These are phyloP conservation scores for Boletellus ananas DNA, from an alignment of 768 basidiomycete species.

Conservation along the genomic window DNA sequence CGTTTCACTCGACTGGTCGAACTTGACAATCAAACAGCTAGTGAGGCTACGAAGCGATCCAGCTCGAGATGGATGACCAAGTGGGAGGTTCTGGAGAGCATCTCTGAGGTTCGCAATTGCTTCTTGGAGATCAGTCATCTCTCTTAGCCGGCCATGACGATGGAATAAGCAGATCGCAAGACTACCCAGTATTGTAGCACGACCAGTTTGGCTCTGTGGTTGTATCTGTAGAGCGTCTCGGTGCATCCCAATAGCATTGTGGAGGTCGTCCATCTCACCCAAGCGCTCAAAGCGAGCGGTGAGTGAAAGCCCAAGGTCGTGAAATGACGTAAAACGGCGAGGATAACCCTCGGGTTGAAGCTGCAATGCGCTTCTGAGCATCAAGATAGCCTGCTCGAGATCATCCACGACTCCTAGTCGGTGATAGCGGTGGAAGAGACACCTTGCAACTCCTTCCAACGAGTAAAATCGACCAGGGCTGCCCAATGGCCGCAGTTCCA, in stretches of 20 bases:
- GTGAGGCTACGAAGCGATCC: too few relatives aligned
- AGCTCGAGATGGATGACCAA: too few relatives aligned
- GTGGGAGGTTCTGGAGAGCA: too few relatives aligned
- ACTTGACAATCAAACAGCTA: too few relatives aligned
- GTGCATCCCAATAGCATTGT: neutral
- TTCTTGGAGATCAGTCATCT: too few relatives aligned
- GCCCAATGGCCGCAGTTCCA: neutral
- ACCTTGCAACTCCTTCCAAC: neutral
- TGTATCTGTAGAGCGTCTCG: neutral
- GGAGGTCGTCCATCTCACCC: neutral
- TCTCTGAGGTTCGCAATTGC: too few relatives aligned
- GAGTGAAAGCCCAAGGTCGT: neutral
- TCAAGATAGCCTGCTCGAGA: neutral
- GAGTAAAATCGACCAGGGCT: neutral
- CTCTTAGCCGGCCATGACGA: too few relatives aligned
- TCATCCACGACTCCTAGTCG: neutral
- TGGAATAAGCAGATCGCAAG: slow-evolving; percentile 22
- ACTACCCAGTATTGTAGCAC: neutral
- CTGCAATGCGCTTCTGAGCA: neutral
- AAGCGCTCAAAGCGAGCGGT: neutral
- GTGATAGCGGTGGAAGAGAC: neutral
- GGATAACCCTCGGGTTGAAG: neutral
- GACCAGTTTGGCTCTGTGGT: neutral
- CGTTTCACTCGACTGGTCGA: too few relatives aligned
- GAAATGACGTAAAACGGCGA: neutral